Evolutionary conservation across 2,329 filamentous ascomycete genomes (phyloP).

Genomic region (Talaromyces amestolkiae): DNA sequence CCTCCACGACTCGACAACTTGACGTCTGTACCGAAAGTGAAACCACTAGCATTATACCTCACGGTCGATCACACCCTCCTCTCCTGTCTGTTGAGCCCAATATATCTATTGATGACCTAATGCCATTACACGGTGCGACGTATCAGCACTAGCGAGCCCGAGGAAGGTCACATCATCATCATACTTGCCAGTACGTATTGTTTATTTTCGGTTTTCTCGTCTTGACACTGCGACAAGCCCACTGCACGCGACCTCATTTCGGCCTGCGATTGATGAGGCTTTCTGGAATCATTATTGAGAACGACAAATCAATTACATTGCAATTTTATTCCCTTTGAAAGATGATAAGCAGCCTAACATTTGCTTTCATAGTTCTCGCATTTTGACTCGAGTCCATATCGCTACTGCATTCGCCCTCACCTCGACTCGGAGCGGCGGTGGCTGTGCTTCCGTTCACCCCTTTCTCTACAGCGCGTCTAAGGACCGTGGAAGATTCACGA

Average conservation of each 20-base stretch:
- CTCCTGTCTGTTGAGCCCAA: not conserved
- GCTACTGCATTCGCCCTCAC: not conserved
- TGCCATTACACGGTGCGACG: constrained; percentile 19
- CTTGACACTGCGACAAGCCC: constrained; percentile 24
- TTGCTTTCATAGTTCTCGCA: constrained; percentile 20
- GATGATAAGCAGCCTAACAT: constrained; percentile 10
- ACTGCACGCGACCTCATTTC: constrained; percentile 14
- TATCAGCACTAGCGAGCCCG: constrained; percentile 14
- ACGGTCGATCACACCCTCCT: constrained; percentile 1
- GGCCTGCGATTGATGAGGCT: not conserved
- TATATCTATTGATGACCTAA: constrained; percentile 28
- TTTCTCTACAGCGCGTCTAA: not conserved
- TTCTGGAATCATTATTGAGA: not conserved
- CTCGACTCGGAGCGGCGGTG: constrained; percentile 17
- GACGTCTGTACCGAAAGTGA: not conserved
- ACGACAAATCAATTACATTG: not conserved
- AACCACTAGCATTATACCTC: constrained; percentile 8
- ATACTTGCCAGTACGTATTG: constrained; percentile 10
- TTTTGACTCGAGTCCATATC: constrained; percentile 15
- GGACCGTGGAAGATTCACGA: not conserved
- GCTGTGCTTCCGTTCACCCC: constrained; percentile 17
- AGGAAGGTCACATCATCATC: constrained; percentile 18
- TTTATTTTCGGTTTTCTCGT: constrained; percentile 15
- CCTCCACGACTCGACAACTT: constrained; percentile 4
- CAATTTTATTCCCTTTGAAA: not conserved